Percentiles rank a stretch among this genome's conserved stretches.
Evolutionary conservation across 768 basidiomycete species (phyloP).

Genomic region (Austroboletus festivus): DNA sequence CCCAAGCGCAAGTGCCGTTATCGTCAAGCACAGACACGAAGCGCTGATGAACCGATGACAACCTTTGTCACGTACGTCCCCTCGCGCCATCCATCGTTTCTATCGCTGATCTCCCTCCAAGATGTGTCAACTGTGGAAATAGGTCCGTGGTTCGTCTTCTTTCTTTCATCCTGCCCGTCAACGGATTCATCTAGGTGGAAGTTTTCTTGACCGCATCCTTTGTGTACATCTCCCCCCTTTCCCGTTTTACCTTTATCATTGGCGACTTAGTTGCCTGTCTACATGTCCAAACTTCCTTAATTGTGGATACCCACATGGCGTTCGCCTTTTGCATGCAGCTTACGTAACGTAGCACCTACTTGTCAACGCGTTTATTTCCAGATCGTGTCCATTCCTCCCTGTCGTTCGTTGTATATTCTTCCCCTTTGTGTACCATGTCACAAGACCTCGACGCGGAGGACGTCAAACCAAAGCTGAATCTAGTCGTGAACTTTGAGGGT

Average conservation of each 20-base stretch:
- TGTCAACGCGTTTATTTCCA: neutral
- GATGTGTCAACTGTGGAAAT: constrained; percentile 68
- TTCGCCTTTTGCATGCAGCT: neutral
- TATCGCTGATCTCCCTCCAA: constrained; percentile 20
- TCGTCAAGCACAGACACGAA: constrained; percentile 94
- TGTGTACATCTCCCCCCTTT: too few relatives aligned
- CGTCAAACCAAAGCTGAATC: constrained; percentile 67
- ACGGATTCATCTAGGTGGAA: constrained; percentile 46
- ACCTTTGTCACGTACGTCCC: constrained; percentile 81
- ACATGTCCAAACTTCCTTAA: constrained; percentile 8
- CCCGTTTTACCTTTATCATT: constrained; percentile 5
- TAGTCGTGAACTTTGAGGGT: constrained; percentile 56
- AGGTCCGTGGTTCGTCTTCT: constrained; percentile 34
- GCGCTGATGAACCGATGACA: constrained; percentile 99
- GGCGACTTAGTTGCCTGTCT: neutral
- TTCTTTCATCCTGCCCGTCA: neutral
- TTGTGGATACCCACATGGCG: constrained; percentile 22
- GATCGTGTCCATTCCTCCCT: too few relatives aligned
- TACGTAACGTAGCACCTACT: constrained; percentile 26
- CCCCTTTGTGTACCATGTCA: constrained; percentile 21
- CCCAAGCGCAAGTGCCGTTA: constrained; percentile 80
- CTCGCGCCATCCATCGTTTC: neutral
- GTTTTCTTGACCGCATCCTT: constrained; percentile 44
- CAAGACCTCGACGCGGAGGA: constrained; percentile 39
- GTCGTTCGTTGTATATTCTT: neutral